Base-by-base conservation (phyloP, 2,329 filamentous ascomycete genomes). In the Akanthomyces uredinophilus region DNA sequence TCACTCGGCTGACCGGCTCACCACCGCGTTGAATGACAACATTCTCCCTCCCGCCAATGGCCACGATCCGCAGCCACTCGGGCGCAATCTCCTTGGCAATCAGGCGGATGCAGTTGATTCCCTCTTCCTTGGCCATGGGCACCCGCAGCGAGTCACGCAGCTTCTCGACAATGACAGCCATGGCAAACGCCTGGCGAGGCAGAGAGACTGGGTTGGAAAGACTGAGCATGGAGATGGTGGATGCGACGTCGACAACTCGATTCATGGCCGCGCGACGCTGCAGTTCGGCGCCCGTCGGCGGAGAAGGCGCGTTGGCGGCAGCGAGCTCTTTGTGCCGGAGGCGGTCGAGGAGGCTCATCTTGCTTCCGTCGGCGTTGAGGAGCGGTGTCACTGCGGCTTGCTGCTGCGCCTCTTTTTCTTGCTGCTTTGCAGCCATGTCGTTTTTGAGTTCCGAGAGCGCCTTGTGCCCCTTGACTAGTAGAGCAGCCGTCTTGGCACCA, bases 281-380 rank as follows among this genome's bases (percentile, higher is more conserved):
- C 3, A 90, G 75, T 67, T 87, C 81, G 0, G 82, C 78, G 0
- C 81, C 69, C 1, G 86, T 79, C 1, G 88, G 77, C 0, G 87
- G 85, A 0, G 81, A 72, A 5, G 81, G 72, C 70, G 87, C 90
- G 55, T 75, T 78, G 10, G 78, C 73, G 67, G 82, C 82, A 71
- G 83, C 79, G 66, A 81, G 73, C 67, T 90, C 84, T 77, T 94
- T 94, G 60, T 83, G 80, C 65, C 89, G 87, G 65, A 96, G 84
- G 54, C 90, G 87, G 72, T 93, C 90, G 62, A 95, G 80, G 27
- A 96, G 83, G 59, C 84, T 85, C 77, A 89, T 86, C 75, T 87
- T 80, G 51, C 74, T 73, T 49, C 76, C 79, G 55, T 79, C 78
- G 1, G 76, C 65, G 64, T 80, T 81, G 43, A 75, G 66, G 61